These are phyloP conservation scores for Juncus effusus DNA, from an alignment of 176 grass and related monocot genomes.

Conservation along the genomic window DNA sequence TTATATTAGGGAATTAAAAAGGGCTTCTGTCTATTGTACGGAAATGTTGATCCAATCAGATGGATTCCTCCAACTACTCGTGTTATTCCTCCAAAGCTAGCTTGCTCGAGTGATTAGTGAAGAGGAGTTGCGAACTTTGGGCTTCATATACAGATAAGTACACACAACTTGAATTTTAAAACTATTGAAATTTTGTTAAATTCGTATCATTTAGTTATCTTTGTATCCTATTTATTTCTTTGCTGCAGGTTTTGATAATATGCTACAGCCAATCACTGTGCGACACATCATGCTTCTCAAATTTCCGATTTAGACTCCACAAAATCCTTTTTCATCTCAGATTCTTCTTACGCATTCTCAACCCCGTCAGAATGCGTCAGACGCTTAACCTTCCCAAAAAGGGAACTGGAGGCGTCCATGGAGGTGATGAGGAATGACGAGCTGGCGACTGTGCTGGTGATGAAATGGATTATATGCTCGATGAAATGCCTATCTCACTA, in stretches of 20 bases:
- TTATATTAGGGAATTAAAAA: constrained; percentile 70
- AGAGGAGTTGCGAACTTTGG: no score
- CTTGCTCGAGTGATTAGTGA: no score
- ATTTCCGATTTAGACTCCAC: constrained; percentile 48
- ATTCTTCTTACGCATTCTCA: constrained; percentile 55
- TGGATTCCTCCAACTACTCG: background rate
- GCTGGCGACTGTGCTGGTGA: constrained; percentile 45
- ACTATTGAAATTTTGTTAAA: no score
- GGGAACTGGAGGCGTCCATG: constrained; percentile 73
- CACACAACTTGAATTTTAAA: no score
- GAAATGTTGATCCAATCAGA: constrained; percentile 61
- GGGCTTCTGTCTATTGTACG: constrained; percentile 62
- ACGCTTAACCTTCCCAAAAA: constrained; percentile 83
- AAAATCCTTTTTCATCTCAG: constrained; percentile 80
- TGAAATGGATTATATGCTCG: constrained; percentile 45
- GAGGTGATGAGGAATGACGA: constrained; percentile 71
- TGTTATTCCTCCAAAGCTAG: no score
- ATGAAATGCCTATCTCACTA: no score
- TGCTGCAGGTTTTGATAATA: constrained; percentile 66
- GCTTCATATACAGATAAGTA: no score
- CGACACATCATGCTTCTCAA: constrained; percentile 64
- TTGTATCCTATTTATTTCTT: background rate
- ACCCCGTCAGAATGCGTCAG: constrained; percentile 72
- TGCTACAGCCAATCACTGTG: constrained; percentile 75
- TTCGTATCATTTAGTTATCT: constrained; percentile 5